Evolutionary conservation across 176 grass and related monocot genomes (phyloP).

Genomic region (Panicum miliaceum): DNA sequence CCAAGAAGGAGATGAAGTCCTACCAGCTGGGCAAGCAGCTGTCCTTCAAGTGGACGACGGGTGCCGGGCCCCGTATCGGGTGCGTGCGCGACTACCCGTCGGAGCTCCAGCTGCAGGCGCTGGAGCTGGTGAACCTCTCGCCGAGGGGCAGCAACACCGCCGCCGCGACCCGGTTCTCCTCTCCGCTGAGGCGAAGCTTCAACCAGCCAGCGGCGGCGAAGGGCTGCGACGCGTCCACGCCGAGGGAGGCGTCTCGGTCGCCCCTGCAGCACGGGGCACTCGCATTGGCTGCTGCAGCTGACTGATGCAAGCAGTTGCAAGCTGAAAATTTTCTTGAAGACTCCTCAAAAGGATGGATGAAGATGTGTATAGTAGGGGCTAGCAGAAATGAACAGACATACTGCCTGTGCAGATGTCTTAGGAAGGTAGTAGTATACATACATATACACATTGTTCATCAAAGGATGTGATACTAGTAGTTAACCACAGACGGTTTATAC

Average conservation of each 20-base stretch:
- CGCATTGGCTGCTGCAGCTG: conserved; percentile 9
- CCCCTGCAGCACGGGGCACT: conserved; percentile 42
- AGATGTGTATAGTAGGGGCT: conserved; percentile 2
- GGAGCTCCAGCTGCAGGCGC: conserved; percentile 72
- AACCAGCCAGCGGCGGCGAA: not conserved
- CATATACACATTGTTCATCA: conserved; percentile 22
- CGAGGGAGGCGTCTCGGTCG: conserved; percentile 41
- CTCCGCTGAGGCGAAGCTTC: conserved; percentile 44
- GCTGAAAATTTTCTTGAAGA: conserved; percentile 14
- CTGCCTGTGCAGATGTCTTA: conserved; percentile 26
- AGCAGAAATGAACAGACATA: conserved; percentile 8
- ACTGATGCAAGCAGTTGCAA: not conserved
- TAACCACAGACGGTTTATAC: not conserved
- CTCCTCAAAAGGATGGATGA: conserved; percentile 6
- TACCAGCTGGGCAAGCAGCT: conserved; percentile 86
- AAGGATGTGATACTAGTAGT: not conserved
- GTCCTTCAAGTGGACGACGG: conserved; percentile 74
- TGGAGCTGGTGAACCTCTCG: conserved; percentile 82
- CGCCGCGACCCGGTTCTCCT: conserved; percentile 46
- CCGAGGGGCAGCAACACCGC: conserved; percentile 38
- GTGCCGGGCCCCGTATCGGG: conserved; percentile 78
- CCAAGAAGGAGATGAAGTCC: conserved; percentile 77
- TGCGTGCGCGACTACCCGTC: conserved; percentile 90
- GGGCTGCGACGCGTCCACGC: conserved; percentile 29
- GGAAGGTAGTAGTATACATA: conserved; percentile 23